A percentile compares a stretch with the other conserved stretches of the same genome.
Evolutionary conservation across 2,329 filamentous ascomycete species (phyloP).

Genomic region (Fusarium sp.): DNA sequence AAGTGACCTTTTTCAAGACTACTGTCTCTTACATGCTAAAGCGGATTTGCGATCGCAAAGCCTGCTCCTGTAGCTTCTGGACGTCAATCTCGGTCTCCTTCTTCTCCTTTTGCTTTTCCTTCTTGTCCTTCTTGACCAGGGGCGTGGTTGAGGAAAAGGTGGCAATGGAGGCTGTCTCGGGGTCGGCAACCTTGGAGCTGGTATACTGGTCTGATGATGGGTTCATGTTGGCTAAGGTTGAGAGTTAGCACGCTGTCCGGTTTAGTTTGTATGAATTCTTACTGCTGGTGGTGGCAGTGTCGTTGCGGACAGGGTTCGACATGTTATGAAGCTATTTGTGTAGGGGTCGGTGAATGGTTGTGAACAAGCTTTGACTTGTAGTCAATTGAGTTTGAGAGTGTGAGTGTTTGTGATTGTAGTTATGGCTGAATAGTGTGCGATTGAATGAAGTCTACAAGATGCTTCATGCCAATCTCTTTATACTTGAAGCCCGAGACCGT

Average conservation of each 20-base stretch:
- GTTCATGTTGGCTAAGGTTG: constrained; percentile 20
- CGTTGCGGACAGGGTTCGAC: constrained; percentile 28
- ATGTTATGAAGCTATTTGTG: constrained; percentile 12
- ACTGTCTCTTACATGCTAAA: constrained; percentile 40
- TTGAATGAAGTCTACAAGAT: constrained; percentile 15
- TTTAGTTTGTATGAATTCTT: constrained; percentile 8
- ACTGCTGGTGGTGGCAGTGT: constrained; percentile 29
- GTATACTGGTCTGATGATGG: constrained; percentile 18
- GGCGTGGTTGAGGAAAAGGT: constrained; percentile 43
- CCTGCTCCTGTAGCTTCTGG: constrained; percentile 46
- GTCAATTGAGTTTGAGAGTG: constrained; percentile 15
- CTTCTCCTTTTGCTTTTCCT: constrained; percentile 8
- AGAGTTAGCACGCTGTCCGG: constrained; percentile 8
- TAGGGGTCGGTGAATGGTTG: neutral
- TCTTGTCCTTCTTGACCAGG: constrained; percentile 40
- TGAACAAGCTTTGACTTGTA: neutral
- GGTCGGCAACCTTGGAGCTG: constrained; percentile 25
- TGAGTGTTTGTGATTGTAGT: neutral
- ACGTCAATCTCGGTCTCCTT: constrained; percentile 31
- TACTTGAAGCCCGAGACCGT: constrained; percentile 26
- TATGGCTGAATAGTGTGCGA: constrained; percentile 18
- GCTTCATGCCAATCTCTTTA: constrained; percentile 28
- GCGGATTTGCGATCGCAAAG: constrained; percentile 45
- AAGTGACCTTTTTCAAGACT: neutral
- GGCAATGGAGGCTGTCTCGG: constrained; percentile 44